phyloP scores from a whole-genome alignment of 192 early-diverging fungal species.

The Coemansia sp. region DNA sequence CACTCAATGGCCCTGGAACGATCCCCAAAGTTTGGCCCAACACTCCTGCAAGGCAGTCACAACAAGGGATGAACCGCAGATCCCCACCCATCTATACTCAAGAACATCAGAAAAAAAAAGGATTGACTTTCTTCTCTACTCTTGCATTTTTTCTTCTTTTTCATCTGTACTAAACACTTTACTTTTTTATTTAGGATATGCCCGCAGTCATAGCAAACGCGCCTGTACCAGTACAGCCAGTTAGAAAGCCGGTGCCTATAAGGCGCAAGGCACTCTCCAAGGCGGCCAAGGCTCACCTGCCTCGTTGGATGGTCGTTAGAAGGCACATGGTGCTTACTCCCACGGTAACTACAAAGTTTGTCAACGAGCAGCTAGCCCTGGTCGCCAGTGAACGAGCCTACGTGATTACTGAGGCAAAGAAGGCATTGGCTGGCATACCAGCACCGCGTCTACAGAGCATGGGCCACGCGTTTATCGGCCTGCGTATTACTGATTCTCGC shows the following conservation, averaged over 20 bases:
- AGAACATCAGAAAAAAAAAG: background rate
- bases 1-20: no score
- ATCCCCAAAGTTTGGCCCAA: no score
- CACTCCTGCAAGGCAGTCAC: background rate
- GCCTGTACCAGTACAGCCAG: background rate
- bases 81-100: background rate
- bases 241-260: constrained; percentile 1
- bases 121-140: background rate
- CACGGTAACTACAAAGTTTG: background rate
- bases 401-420: background rate
- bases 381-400: background rate
- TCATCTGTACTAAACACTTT: background rate
- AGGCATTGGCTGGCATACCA: background rate
- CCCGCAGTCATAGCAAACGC: background rate
- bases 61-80: background rate
- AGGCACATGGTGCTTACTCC: background rate
- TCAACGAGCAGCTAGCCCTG: background rate
- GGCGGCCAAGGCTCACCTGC: background rate
- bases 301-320: background rate
- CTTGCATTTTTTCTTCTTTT: background rate
- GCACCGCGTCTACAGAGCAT: background rate
- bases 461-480: constrained; percentile 2
- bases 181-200: background rate
- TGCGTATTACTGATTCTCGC: background rate
- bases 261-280: constrained; percentile 2